phyloP scores from a whole-genome alignment of 1,284 basidiomycete species.

The Wallemia hederae region DNA sequence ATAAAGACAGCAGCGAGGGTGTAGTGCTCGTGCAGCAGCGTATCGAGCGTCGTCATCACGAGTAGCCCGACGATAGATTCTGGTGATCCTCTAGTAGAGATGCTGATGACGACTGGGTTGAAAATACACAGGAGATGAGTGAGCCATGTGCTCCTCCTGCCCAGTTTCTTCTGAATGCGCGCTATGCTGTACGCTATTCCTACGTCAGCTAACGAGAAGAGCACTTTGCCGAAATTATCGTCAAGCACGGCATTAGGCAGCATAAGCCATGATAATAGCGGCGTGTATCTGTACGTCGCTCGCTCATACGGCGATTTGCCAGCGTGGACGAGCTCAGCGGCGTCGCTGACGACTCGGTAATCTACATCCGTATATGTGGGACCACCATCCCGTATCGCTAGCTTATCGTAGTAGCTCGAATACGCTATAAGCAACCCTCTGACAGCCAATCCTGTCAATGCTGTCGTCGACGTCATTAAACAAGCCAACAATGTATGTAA shows the following conservation, averaged over 20 bases:
- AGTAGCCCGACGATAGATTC: conserved; percentile 61
- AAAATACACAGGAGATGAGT: conserved; percentile 38
- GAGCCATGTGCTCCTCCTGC: conserved; percentile 7
- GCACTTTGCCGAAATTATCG: conserved; percentile 57
- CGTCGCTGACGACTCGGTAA: conserved; percentile 84
- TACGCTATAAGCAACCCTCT: neutral
- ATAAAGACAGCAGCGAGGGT: conserved; percentile 34
- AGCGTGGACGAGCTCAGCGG: conserved; percentile 32
- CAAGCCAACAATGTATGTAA: neutral
- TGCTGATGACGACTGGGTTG: conserved; percentile 81
- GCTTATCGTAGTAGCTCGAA: neutral
- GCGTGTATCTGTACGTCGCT: conserved; percentile 87
- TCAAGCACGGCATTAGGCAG: conserved; percentile 51
- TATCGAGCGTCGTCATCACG: conserved; percentile 43
- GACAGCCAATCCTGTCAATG: neutral
- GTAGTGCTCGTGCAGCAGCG: conserved; percentile 22
- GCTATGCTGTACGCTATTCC: conserved; percentile 4
- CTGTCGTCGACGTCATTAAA: neutral
- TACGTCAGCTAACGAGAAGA: conserved; percentile 66
- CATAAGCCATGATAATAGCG: conserved; percentile 54
- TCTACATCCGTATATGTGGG: conserved; percentile 84
- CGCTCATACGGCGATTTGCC: conserved; percentile 39
- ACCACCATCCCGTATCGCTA: neutral
- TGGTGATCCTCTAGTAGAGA: conserved; percentile 83
- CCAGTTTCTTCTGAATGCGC: neutral